Conservation (phyloP, 495 filamentous ascomycete genomes). For the Jackrogersella multiformis region DNA sequence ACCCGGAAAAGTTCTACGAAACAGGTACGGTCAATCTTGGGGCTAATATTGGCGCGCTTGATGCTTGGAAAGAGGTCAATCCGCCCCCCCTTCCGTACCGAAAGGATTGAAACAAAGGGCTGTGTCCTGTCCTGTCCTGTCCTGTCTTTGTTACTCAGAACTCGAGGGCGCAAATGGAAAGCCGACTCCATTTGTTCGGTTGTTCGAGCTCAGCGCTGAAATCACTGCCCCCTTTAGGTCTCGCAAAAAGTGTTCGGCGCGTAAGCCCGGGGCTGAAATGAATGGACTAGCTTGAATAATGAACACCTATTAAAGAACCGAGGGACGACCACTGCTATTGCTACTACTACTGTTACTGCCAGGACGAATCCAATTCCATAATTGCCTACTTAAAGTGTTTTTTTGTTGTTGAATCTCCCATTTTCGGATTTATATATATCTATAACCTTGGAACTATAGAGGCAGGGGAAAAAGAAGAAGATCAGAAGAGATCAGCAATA, state of each 20-base stretch:
- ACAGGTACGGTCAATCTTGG: constrained; percentile 18
- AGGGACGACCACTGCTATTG: constrained; percentile 1
- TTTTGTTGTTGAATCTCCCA: neutral
- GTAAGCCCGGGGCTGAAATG: constrained; percentile 36
- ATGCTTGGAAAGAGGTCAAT: constrained; percentile 21
- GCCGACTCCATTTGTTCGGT: neutral
- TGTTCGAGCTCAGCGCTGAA: neutral
- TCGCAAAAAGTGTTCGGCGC: constrained; percentile 5
- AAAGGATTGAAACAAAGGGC: constrained; percentile 32
- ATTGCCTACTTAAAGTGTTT: neutral
- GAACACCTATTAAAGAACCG: constrained; percentile 35
- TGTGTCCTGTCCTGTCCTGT: neutral
- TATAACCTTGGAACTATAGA: neutral
- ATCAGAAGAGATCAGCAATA: neutral
- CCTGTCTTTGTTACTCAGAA: constrained; percentile 9
- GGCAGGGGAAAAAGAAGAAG: neutral
- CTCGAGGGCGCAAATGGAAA: constrained; percentile 16
- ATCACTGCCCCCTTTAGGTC: neutral
- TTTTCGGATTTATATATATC: neutral
- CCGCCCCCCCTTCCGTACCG: neutral
- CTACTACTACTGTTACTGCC: neutral
- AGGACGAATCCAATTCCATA: constrained; percentile 3
- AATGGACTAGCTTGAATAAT: constrained; percentile 32
- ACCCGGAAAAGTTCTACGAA: constrained; percentile 21
- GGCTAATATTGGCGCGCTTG: constrained; percentile 17